These are phyloP conservation scores for Houttuynia cordata DNA, from an alignment of 164 flowering plant genomes.

Conservation along the genomic window DNA sequence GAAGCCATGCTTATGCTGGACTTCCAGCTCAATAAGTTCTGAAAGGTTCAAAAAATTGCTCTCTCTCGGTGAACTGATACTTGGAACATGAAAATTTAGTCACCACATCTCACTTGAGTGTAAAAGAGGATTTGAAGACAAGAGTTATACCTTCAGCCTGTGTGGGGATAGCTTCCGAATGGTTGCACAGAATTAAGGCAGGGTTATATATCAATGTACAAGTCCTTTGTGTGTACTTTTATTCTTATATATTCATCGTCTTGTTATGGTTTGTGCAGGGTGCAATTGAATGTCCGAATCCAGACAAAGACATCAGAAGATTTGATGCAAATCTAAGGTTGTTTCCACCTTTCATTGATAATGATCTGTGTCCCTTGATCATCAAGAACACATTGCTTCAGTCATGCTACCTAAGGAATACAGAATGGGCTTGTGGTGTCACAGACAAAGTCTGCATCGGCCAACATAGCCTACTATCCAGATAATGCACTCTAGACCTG, in stretches of 20 bases:
- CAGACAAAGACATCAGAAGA: slow-evolving; percentile 90
- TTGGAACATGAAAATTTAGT: no score
- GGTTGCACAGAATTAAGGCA: slow-evolving; percentile 89
- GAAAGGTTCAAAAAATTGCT: no score
- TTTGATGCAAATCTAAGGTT: slow-evolving; percentile 92
- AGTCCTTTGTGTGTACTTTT: not conserved
- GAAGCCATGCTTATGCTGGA: no score
- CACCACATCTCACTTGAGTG: no score
- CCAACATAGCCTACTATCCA: no score
- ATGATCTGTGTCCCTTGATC: slow-evolving; percentile 86
- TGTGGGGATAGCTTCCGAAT: slow-evolving; percentile 70
- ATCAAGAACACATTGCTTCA: slow-evolving; percentile 93
- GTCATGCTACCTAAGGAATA: slow-evolving; percentile 92
- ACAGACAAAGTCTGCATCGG: no score
- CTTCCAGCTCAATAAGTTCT: slow-evolving; percentile 71
- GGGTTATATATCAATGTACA: slow-evolving; percentile 9
- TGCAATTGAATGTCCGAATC: slow-evolving; percentile 86
- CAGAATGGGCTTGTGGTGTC: slow-evolving; percentile 99
- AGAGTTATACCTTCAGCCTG: slow-evolving; percentile 82
- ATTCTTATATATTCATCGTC: not conserved
- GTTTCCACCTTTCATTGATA: slow-evolving; percentile 96
- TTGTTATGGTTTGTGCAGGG: slow-evolving; percentile 41
- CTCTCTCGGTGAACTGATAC: no score
- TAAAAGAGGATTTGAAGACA: slow-evolving; percentile 92
- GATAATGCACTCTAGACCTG: no score